Evolutionary conservation across 352 stramenopile species (phyloP).

Genomic region (Pythium volutum): DNA sequence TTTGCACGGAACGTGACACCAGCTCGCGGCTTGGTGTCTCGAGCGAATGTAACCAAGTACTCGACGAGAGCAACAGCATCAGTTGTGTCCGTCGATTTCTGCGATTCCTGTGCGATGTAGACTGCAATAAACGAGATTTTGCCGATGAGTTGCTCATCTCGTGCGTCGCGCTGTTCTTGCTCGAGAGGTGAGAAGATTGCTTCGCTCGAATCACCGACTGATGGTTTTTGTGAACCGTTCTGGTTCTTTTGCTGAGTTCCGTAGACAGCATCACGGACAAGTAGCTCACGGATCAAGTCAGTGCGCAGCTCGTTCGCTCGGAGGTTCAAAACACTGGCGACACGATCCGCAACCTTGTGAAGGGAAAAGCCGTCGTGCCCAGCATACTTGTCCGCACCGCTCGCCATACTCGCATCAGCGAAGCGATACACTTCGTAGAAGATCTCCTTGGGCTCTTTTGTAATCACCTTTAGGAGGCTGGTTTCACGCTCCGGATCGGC

Average conservation of each 20-base stretch:
- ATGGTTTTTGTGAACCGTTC: not conserved
- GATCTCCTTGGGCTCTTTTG: slow-evolving; percentile 23
- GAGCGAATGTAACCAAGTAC: slow-evolving; percentile 24
- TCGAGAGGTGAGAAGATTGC: slow-evolving; percentile 22
- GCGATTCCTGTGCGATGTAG: slow-evolving; percentile 8
- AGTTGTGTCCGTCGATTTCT: not conserved
- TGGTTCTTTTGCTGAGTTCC: slow-evolving; percentile 1
- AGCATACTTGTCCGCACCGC: not conserved
- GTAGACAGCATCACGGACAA: slow-evolving; percentile 29
- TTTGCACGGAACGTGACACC: slow-evolving; percentile 41
- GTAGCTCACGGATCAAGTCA: slow-evolving; percentile 27
- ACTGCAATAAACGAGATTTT: slow-evolving; percentile 22
- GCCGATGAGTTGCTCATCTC: slow-evolving; percentile 27
- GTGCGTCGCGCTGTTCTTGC: slow-evolving; percentile 17
- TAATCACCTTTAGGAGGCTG: slow-evolving; percentile 15
- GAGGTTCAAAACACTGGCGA: slow-evolving; percentile 23
- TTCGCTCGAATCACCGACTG: not conserved
- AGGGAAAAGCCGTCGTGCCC: slow-evolving; percentile 6
- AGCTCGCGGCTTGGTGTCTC: slow-evolving; percentile 27
- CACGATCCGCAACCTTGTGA: slow-evolving; percentile 24
- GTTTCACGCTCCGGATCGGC: slow-evolving; percentile 9
- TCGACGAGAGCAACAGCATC: slow-evolving; percentile 21
- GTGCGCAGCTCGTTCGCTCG: slow-evolving; percentile 19
- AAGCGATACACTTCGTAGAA: slow-evolving; percentile 36
- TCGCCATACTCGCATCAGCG: not conserved